Evolutionary conservation across 371 early-diverging fungal genomes (phyloP).

Genomic region (Rhizomucor pusillus): DNA sequence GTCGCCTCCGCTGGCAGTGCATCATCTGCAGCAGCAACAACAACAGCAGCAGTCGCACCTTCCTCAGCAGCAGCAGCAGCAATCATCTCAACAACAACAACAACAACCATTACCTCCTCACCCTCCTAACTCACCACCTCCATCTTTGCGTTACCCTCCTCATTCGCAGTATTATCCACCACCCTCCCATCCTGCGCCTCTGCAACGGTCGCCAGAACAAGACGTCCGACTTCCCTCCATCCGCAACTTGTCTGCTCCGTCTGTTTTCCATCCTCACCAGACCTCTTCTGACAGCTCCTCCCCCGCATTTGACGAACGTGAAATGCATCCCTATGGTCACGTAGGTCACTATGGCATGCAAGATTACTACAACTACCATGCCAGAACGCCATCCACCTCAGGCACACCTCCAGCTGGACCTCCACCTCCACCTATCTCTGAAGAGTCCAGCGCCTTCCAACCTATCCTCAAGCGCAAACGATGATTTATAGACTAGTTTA

Average conservation of each 20-base stretch:
- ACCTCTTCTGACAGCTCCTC: constrained; percentile 7
- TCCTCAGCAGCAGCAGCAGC: neutral
- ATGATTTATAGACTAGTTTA: constrained; percentile 5
- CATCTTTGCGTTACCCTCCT: neutral
- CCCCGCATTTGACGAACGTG: constrained; percentile 1
- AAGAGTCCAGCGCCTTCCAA: constrained; percentile 16
- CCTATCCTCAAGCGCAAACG: constrained; percentile 29
- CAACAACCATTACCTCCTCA: constrained; percentile 9
- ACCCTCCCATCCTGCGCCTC: neutral
- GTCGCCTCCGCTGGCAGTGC: constrained; percentile 10
- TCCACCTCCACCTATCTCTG: constrained; percentile 1
- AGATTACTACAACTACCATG: constrained; percentile 8
- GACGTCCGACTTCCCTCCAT: constrained; percentile 38
- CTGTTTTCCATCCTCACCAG: constrained; percentile 14
- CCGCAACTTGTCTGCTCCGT: constrained; percentile 27
- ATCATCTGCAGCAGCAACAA: constrained; percentile 10
- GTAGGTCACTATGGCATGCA: constrained; percentile 14
- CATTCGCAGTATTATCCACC: neutral
- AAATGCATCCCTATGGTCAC: neutral
- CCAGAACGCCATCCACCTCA: constrained; percentile 11
- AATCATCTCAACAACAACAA: constrained; percentile 11
- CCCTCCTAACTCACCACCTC: constrained; percentile 3
- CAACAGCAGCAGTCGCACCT: constrained; percentile 4
- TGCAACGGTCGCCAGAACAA: constrained; percentile 11
- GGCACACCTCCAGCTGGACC: neutral